phyloP scores from a whole-genome alignment of 495 filamentous ascomycete species.

The Trichoderma orchidacearum region DNA sequence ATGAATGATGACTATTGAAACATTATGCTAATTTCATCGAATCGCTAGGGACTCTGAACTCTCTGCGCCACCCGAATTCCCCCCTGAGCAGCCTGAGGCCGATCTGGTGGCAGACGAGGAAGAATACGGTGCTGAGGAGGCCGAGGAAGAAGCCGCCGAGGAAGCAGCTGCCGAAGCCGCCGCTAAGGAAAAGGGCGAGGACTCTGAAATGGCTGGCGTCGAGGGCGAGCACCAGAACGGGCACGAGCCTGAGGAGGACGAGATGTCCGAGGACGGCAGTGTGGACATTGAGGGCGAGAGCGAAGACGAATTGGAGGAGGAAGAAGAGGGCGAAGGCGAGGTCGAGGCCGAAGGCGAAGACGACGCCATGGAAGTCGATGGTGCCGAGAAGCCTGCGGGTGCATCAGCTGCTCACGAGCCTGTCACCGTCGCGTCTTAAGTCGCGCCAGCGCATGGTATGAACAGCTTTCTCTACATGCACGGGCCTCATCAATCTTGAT shows the following conservation, averaged over 20 bases:
- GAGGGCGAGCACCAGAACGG: constrained; percentile 35
- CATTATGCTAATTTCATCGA: constrained; percentile 11
- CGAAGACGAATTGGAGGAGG: constrained; percentile 68
- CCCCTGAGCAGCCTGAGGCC: constrained; percentile 92
- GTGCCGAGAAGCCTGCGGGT: constrained; percentile 9
- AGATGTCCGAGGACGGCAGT: constrained; percentile 76
- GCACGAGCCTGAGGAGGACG: constrained; percentile 44
- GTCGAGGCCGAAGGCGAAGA: constrained; percentile 47
- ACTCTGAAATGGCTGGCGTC: constrained; percentile 73
- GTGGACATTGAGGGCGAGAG: constrained; percentile 96
- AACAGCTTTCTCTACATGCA: neutral
- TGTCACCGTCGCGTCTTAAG: neutral
- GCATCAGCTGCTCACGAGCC: neutral
- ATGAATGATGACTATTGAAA: too few species aligned
- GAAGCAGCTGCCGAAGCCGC: constrained; percentile 29
- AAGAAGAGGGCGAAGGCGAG: constrained; percentile 67
- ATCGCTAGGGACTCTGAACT: constrained; percentile 77
- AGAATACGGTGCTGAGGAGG: constrained; percentile 79
- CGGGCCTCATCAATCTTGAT: too few species aligned
- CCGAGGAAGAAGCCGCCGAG: constrained; percentile 50
- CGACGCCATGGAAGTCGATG: constrained; percentile 78
- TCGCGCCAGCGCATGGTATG: neutral
- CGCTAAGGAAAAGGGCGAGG: constrained; percentile 42
- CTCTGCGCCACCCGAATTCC: constrained; percentile 88
- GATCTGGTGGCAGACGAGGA: constrained; percentile 77